Conservation (phyloP, 257 asterid species). For the Thymus quinquecostatus region DNA sequence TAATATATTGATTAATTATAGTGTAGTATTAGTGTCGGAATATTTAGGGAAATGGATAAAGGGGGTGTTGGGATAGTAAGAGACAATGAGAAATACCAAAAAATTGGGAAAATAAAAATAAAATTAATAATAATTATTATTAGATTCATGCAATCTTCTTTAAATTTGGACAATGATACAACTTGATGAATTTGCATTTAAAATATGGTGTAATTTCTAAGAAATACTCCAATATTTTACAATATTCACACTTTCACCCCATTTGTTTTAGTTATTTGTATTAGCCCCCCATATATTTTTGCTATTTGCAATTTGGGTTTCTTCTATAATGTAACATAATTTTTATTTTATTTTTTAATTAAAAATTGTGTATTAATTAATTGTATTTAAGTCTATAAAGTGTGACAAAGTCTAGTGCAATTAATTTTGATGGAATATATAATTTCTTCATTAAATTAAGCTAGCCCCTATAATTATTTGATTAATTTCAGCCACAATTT, state of each 20-base stretch:
- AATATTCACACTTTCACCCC: not conserved
- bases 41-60: constrained; percentile 22
- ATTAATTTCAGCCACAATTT: constrained; percentile 2
- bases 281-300: too few species aligned
- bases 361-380: not conserved
- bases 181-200: not conserved
- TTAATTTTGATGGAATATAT: not conserved
- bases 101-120: not conserved
- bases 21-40: constrained; percentile 24
- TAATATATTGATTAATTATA: not conserved
- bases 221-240: not conserved
- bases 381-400: not conserved
- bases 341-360: too few species aligned
- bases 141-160: constrained; percentile 31
- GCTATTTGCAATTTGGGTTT: too few species aligned
- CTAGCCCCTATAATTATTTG: not conserved
- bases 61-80: constrained; percentile 26
- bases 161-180: not conserved
- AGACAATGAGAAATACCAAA: constrained; percentile 28
- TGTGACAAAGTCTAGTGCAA: not conserved
- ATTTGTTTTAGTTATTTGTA: too few species aligned
- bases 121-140: not conserved
- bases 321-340: too few species aligned
- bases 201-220: not conserved
- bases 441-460: not conserved